Base-by-base conservation (phyloP, 768 basidiomycete genomes). In the Leucocoprinus leucothites region DNA sequence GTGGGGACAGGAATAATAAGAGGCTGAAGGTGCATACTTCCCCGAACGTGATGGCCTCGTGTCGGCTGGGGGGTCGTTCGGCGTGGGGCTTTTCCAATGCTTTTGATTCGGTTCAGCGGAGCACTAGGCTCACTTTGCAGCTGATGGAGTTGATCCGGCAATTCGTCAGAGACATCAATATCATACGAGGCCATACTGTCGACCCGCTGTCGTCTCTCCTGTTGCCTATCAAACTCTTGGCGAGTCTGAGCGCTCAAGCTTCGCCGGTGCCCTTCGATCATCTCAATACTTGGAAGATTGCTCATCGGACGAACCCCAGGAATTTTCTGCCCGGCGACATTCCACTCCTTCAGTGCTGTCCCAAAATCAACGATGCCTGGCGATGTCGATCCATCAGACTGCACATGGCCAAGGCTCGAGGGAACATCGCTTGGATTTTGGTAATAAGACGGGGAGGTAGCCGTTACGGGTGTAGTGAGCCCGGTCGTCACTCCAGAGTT, bases 61-160 rank as follows among this genome's bases (percentile, higher is more conserved):
- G 65, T 64, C 18, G 71, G 70, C 7, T 62, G 58, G 6, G 73
- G 78, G 24, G 72, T 75, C 1, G 41, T 60, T 53, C 66, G 66
- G 51, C 64, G 66, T 1, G 74, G 73, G 41, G 66, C 74, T 41
- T 59, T 72, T 2, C 78, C 77, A 34, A 74, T 64, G 52, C 68
- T 76, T 67, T 72, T 78, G 53, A 78, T 69, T 49, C 71, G 67
- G 16, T 63, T 45, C 9, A 63, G 22, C 57, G 61, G 45, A 9
- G 48, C 40, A 18, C 22, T 18, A 18, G n/a, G 41, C 11, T 6
- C 21, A 5, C 26, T 21, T 9, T 16, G 26, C 1, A 43, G 14
- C 19, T 34, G 40, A n/a, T 35, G 21, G 19, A 48, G 40, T 25
- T 48, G 47, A 24, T 55, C 54, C 3, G 54, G 54, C 3, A 48